Base-by-base conservation (phyloP, 768 basidiomycete genomes). In the Suillus hirtellus region DNA sequence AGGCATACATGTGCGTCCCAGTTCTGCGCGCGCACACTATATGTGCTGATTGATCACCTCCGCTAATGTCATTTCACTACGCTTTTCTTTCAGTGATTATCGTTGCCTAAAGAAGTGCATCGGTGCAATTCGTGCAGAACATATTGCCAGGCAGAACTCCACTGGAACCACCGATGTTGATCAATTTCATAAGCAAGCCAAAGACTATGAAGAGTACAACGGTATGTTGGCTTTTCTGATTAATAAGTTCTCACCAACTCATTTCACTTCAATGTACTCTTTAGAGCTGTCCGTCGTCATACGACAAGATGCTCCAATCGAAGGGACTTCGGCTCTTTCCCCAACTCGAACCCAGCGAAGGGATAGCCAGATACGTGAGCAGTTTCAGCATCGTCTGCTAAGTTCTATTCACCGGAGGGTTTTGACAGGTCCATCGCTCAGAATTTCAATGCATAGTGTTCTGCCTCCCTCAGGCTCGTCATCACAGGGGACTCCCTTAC, bases 61-160 rank as follows among this genome's bases (percentile, higher is more conserved):
- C 44, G 58, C 21, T 38, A 21, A 47, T 17, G 31, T n/a, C 27
- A 50, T 59, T 37, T 60, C 24, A 21, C 27, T 52, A 43, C 27
- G 27, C n/a, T 17, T 50, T 44, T 60, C 19, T 58, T 49, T 21
- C 66, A 93, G 91, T 71, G 85, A 93, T 71, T 93, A 93, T 69
- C 82, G 82, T 2, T 84, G 81, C 10, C 82, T 93, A 17, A 92
- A 92, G 74, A 88, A 84, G 65, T 79, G 81, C 15, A 87, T 93
- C 27, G 78, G 78, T 15, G 80, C 81, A 1, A 85, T 92, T 61
- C 81, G 81, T 40, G 77, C 75, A 61, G 74, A 73, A 0, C 75
- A 77, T 60, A 43, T 70, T 11, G 63, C 69, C 21, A 42, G 60
- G 12, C 63, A 60, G 52, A 67, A 52, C 60, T 61, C 64, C 37